These are phyloP conservation scores for Globisporangium paddicum DNA, from an alignment of 352 stramenopile genomes.

Conservation along the genomic window DNA sequence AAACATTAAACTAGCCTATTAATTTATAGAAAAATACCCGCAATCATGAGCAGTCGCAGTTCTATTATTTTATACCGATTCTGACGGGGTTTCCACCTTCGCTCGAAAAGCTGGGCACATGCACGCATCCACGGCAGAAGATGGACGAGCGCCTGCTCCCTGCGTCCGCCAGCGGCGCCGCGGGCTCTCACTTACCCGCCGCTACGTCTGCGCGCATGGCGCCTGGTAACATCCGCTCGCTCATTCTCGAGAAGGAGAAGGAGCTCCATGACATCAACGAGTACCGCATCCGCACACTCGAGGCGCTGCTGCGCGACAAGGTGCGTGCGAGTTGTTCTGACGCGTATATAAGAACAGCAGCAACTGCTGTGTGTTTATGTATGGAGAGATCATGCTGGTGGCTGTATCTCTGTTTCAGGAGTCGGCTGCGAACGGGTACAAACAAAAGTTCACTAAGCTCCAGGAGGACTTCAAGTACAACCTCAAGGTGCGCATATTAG, in stretches of 20 bases:
- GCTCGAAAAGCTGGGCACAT: too few species aligned
- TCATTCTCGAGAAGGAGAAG: conserved; percentile 89
- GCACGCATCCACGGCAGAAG: neutral
- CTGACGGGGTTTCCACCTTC: neutral
- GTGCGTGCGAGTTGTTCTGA: conserved; percentile 11
- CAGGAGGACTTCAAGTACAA: conserved; percentile 94
- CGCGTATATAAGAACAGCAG: neutral
- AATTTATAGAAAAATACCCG: too few species aligned
- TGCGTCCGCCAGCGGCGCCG: conserved; percentile 6
- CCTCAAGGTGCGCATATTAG: conserved; percentile 43
- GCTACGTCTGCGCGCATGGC: conserved; percentile 22
- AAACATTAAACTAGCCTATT: too few species aligned
- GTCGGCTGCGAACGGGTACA: conserved; percentile 34
- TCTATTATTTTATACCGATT: neutral
- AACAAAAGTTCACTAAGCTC: conserved; percentile 79
- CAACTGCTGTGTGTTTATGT: neutral
- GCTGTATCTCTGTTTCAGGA: conserved; percentile 23
- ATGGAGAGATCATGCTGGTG: neutral
- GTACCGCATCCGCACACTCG: conserved; percentile 81
- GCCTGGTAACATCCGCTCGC: conserved; percentile 70
- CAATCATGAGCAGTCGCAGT: too few species aligned
- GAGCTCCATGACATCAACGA: conserved; percentile 93
- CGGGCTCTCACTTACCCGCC: neutral
- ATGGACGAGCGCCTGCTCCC: conserved; percentile 9
- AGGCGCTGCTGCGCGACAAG: conserved; percentile 75